phyloP scores from a whole-genome alignment of 441 rosid species.

The Adansonia rubrostipa region DNA sequence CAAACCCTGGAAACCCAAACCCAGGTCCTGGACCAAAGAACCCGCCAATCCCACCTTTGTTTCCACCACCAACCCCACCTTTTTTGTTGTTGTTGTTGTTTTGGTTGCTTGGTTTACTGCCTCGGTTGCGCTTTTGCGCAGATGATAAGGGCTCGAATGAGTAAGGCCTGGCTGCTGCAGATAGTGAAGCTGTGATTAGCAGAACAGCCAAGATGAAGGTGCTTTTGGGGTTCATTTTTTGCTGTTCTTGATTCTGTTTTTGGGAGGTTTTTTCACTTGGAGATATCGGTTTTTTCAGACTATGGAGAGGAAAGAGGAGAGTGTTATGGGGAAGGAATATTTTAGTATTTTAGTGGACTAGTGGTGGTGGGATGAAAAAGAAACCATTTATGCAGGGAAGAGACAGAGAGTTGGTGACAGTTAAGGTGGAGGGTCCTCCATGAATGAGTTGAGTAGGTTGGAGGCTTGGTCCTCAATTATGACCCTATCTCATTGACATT shows the following conservation, averaged over 20 bases:
- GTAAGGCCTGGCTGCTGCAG: constrained; percentile 48
- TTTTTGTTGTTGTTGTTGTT: constrained; percentile 7
- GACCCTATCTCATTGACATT: constrained; percentile 10
- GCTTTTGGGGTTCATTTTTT: constrained; percentile 43
- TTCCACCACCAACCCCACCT: too few species aligned
- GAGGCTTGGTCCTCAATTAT: constrained; percentile 31
- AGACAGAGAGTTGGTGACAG: constrained; percentile 36
- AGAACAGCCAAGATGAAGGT: constrained; percentile 39
- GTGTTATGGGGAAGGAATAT: not conserved
- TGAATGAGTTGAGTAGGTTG: constrained; percentile 36
- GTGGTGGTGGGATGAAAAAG: not conserved
- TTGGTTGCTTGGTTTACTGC: constrained; percentile 30
- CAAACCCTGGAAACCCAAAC: constrained; percentile 54
- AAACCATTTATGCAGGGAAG: constrained; percentile 26
- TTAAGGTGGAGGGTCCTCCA: constrained; percentile 32
- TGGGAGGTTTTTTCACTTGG: not conserved
- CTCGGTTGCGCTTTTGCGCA: constrained; percentile 20
- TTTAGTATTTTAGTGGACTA: not conserved
- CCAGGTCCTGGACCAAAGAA: constrained; percentile 64
- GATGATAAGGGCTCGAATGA: constrained; percentile 29
- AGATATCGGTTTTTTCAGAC: not conserved
- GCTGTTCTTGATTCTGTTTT: constrained; percentile 4
- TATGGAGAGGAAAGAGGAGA: not conserved
- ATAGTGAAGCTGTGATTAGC: constrained; percentile 35
- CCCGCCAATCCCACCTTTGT: constrained; percentile 53